Evolutionary conservation across 148 eudicot genomes (phyloP).

Genomic region (Chenopodium berlandieri): DNA sequence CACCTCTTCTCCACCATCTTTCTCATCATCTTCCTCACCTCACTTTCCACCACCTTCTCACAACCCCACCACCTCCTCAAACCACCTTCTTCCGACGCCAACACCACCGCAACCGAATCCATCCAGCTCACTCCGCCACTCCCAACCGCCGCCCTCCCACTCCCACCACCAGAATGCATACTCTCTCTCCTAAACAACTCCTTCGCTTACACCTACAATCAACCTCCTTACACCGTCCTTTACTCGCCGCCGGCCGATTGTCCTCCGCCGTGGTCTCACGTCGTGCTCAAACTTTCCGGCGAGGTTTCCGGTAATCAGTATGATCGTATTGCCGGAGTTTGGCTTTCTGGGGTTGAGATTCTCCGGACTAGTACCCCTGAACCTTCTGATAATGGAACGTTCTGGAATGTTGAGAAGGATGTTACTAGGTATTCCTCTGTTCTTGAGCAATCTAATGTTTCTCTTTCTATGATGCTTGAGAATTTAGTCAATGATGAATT

Average conservation of each 20-base stretch:
- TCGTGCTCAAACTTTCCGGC: constrained; percentile 47
- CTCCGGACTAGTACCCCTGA: constrained; percentile 89
- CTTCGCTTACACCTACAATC: constrained; percentile 55
- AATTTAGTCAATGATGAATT: constrained; percentile 54
- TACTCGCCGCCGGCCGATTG: constrained; percentile 57
- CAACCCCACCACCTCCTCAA: constrained; percentile 20
- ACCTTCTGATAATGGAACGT: constrained; percentile 51
- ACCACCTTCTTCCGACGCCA: not conserved
- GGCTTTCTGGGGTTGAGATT: constrained; percentile 70
- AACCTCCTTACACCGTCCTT: constrained; percentile 52
- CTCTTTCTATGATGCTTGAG: constrained; percentile 73
- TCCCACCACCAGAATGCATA: constrained; percentile 48
- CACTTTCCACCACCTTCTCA: constrained; percentile 19
- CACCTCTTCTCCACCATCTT: not conserved
- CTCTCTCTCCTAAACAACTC: constrained; percentile 40
- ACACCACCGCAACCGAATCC: constrained; percentile 24
- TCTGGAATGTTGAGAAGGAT: constrained; percentile 69
- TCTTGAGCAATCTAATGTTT: constrained; percentile 32
- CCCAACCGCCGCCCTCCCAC: constrained; percentile 37
- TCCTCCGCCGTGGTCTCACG: constrained; percentile 47
- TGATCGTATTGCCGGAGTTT: constrained; percentile 72
- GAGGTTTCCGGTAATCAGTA: constrained; percentile 50
- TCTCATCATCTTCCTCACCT: constrained; percentile 17
- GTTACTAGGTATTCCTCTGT: constrained; percentile 51
- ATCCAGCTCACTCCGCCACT: constrained; percentile 55